A percentile compares a stretch with the other conserved stretches of the same genome.
Evolutionary conservation across 2,329 filamentous ascomycete genomes (phyloP).

Genomic region (Cladorrhinum sp.): DNA sequence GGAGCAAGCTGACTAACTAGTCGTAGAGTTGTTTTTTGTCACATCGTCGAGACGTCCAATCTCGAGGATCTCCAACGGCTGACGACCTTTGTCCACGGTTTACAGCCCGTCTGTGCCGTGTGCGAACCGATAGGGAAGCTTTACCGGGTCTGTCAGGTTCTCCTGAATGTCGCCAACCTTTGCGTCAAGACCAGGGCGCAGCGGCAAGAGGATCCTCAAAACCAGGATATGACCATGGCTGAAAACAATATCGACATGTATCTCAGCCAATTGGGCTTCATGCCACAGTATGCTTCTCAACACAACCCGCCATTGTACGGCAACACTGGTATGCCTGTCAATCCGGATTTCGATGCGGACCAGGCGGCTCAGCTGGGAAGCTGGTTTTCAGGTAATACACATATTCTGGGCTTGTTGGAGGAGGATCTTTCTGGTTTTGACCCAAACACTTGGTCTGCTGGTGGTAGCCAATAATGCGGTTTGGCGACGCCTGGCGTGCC

Average conservation of each 20-base stretch:
- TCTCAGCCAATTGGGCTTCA: slow-evolving; percentile 60
- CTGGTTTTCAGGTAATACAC: slow-evolving; percentile 64
- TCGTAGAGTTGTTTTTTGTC: slow-evolving; percentile 42
- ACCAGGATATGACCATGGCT: slow-evolving; percentile 47
- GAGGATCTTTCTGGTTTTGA: slow-evolving; percentile 52
- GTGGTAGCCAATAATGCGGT: background rate
- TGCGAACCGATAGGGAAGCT: slow-evolving; percentile 60
- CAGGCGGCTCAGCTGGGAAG: slow-evolving; percentile 53
- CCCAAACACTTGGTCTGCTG: slow-evolving; percentile 20
- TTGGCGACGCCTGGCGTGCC: too few species aligned
- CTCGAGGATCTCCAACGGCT: slow-evolving; percentile 53
- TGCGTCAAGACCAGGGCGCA: slow-evolving; percentile 58
- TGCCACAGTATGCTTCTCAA: slow-evolving; percentile 41
- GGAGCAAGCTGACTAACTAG: too few species aligned
- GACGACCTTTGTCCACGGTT: slow-evolving; percentile 53
- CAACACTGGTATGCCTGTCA: slow-evolving; percentile 3
- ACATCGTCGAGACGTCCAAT: slow-evolving; percentile 53
- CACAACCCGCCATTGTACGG: slow-evolving; percentile 4
- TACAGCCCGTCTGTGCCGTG: slow-evolving; percentile 48
- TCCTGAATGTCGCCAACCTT: slow-evolving; percentile 58
- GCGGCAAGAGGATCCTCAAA: slow-evolving; percentile 41
- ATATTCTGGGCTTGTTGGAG: slow-evolving; percentile 63
- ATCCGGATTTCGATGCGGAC: slow-evolving; percentile 18
- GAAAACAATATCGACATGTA: slow-evolving; percentile 63
- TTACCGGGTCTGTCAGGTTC: slow-evolving; percentile 59